phyloP scores from a whole-genome alignment of 164 flowering plant genomes.

The Annona squamosa region DNA sequence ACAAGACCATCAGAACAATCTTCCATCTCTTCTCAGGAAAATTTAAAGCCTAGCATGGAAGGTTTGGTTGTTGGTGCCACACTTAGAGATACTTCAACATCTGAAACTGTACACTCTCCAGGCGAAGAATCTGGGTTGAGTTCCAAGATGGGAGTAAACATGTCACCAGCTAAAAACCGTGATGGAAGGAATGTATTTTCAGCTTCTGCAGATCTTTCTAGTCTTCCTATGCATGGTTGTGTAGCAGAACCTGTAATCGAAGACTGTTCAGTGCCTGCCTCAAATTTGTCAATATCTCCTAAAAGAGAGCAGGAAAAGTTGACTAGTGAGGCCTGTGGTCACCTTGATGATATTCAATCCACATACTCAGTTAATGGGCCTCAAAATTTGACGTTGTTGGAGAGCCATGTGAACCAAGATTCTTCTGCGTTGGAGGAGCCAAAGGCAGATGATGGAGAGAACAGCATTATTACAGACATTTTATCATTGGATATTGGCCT shows the following conservation, averaged over 20 bases:
- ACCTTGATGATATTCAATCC: background rate
- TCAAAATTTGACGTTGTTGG: constrained; percentile 4
- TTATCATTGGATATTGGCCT: constrained; percentile 9
- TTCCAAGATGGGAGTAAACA: background rate
- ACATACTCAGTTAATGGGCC: background rate
- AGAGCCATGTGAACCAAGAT: background rate
- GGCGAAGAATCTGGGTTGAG: background rate
- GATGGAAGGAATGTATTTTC: background rate
- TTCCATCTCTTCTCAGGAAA: background rate
- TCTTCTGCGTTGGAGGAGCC: background rate
- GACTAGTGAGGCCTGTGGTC: background rate
- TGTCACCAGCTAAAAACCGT: background rate
- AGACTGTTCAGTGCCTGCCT: background rate
- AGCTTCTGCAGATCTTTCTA: background rate
- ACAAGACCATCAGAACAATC: background rate
- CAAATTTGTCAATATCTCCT: background rate
- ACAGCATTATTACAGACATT: constrained; percentile 9
- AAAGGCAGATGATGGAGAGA: constrained; percentile 4
- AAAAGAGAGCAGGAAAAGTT: background rate
- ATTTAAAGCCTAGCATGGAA: background rate
- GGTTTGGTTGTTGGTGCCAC: background rate
- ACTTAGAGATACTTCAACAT: background rate
- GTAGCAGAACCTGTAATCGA: background rate
- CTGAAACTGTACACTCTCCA: background rate
- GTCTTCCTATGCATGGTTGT: background rate